Base-by-base conservation (phyloP, 2,329 filamentous ascomycete species). In the Exserohilum rostratum region DNA sequence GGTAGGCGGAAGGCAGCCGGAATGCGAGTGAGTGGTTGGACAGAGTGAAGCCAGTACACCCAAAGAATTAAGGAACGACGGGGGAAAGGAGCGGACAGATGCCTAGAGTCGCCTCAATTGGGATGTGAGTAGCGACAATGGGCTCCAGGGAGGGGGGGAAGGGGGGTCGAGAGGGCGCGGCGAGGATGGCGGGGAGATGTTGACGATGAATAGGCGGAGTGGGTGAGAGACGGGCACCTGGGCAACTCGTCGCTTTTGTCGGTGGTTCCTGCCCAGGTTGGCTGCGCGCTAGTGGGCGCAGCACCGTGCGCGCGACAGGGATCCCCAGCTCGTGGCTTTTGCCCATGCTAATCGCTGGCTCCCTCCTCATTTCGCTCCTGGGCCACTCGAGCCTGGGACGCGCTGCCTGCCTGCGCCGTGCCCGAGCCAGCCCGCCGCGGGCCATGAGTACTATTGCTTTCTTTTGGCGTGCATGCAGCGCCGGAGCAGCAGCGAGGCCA, bases 1-100 rank as follows among this genome's bases (percentile, higher is more conserved):
- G 52, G 42, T 46, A 48, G 54, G 58, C 50, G 40, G 50, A 48
- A 35, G 51, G 58, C 50, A 46, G 56, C 45, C 22, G 57, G n/a
- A 57, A 25, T 25, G 39, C n/a, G 39, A 42, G 57, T 57, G 55
- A 20, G 50, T 62, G 45, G 50, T 64, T 60, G 64, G 62, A 53
- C 42, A 37, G 60, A 57, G 69, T 68, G 68, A 65, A 71, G 67
- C 70, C 70, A 72, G 70, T 70, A 71, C 71, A 73, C 67, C 67
- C 69, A 63, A 61, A 29, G 63, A 29, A 71, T 69, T 69, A 73
- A 73, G 70, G 70, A 74, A 71, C 69, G 70, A 71, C 67, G 54
- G 56, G 59, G 58, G 44, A 69, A 75, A 74, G 59, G 71, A 75
- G 64, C 66, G 71, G 70, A 73, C 71, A 71, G 71, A 67, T 66